Evolutionary conservation across 768 basidiomycete species (phyloP), one percentile per base, ranked within the genome.

Genomic region (Omphalotus guepiniiformis): DNA sequence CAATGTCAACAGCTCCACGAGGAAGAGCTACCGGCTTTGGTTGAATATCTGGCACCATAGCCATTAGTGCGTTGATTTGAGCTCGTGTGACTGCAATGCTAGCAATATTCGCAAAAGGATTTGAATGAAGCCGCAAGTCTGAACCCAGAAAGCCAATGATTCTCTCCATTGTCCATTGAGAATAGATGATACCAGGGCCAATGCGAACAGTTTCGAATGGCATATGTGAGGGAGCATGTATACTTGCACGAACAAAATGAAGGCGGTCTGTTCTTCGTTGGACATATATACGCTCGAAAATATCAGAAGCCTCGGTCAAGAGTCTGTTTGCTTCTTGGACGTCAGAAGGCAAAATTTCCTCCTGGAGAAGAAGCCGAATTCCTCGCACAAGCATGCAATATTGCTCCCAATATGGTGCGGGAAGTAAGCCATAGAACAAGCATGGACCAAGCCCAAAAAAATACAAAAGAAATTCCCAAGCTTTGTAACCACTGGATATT

Each of bases 331-430:
- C 41, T 21, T 49, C 43, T 2, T 12, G 15, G 11, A 52, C 23
- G 19, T 54, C 42, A 4, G 2, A 19, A 2, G 11, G 12, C 30
- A 39, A 4, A 12, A 53, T 54, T 5, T 9, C 3, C 13, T 46
- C 25, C 28, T 69, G 66, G 15, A 52, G 41, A 1, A 68, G n/a
- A 13, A 69, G 44, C 0, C 56, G 41, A 11, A 56, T 39, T 4
- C 21, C 55, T 1, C 11, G 21, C 16, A 43, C 49, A 13, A 43
- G 36, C n/a, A 32, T 39, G 53, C 55, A 55, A 39, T 48, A 53
- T 4, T 53, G 38, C 3, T 26, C n/a, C 39, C 48, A 53, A 35
- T 42, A 55, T 28, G 27, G n/a, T 1, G 16, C 22, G 4, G 42
- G 55, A 13, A 55, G 53, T 3, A 45, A 11, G 12, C 43, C 34